Evolutionary conservation across 495 filamentous ascomycete species (phyloP).

Genomic region (Rhypophila decipiens): DNA sequence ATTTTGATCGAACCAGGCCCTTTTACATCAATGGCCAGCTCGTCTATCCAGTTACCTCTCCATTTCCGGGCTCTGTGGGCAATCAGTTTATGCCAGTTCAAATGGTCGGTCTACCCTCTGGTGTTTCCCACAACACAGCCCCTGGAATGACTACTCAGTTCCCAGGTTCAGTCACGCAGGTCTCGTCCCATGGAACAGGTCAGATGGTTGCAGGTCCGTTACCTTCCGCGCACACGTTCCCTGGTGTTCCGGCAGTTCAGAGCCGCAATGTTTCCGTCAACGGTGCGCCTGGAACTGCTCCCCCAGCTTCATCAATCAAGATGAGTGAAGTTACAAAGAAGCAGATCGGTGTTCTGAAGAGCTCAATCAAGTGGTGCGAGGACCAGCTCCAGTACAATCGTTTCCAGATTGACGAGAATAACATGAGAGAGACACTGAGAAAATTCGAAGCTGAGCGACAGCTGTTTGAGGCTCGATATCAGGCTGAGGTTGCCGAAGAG

Average conservation of each 20-base stretch:
- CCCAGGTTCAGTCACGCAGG: slow-evolving; percentile 14
- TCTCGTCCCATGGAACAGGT: slow-evolving; percentile 12
- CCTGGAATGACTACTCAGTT: slow-evolving; percentile 8
- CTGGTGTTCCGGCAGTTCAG: slow-evolving; percentile 3
- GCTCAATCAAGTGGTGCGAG: slow-evolving; percentile 38
- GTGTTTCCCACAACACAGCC: background rate
- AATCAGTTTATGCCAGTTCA: slow-evolving; percentile 16
- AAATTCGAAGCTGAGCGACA: slow-evolving; percentile 27
- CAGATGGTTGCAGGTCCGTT: slow-evolving; percentile 12
- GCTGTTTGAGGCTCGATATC: slow-evolving; percentile 31
- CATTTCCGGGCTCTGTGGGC: slow-evolving; percentile 13
- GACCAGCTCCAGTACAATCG: slow-evolving; percentile 42
- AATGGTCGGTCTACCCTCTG: slow-evolving; percentile 16
- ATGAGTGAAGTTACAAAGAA: slow-evolving; percentile 43
- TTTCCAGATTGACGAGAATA: slow-evolving; percentile 45
- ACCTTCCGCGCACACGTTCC: slow-evolving; percentile 2
- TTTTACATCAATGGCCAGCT: slow-evolving; percentile 44
- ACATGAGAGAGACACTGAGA: slow-evolving; percentile 24
- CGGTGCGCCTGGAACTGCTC: slow-evolving; percentile 19
- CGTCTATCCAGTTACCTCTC: slow-evolving; percentile 33
- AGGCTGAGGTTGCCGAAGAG: slow-evolving; percentile 32
- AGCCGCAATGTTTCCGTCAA: slow-evolving; percentile 16
- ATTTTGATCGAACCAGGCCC: slow-evolving; percentile 39
- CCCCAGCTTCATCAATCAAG: slow-evolving; percentile 38
- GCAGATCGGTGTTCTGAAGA: slow-evolving; percentile 40